Base-by-base conservation (phyloP, 768 basidiomycete species). In the Brasilioporus rufonigricans region DNA sequence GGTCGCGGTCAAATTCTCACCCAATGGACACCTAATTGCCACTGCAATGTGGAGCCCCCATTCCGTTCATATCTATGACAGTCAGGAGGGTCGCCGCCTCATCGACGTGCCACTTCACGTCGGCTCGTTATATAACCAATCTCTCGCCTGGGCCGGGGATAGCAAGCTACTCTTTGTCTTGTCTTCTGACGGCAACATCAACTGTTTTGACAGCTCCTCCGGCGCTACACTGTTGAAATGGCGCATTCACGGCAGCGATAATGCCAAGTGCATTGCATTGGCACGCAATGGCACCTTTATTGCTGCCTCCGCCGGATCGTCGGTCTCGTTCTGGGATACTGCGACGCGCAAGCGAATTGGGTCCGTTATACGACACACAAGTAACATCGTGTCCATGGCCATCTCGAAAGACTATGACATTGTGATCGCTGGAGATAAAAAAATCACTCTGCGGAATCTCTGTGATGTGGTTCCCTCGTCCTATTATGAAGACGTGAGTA, bases 241-340 rank as follows among this genome's bases (percentile, higher is more conserved):
- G 57, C 29, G 16, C 14, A 47, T 50, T 33, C 36, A 47, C 33
- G 19, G 19, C 9, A 43, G 21, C 6, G 6, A 8, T 6, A 7
- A 19, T 16, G 3, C 9, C 11, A 26, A 1, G 7, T 50, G 35
- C 33, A 50, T 59, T 3, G 19, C 39, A 4, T 33, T 58, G 7
- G 38, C 56, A 13, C 18, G 16, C 13, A 45, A 53, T 8, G 44
- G 51, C 9, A 24, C 23, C 6, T 53, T 58, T 16, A 21, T 59
- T 23, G 56, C 48, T 19, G 47, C 36, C 7, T 49, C 38, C 2
- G 32, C 14, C 7, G 21, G 29, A 1, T 32, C 46, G 5, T 50
- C 48, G 1, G 48, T 60, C 24, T 50, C 57, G 0, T 54, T 60
- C 29, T 59, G 56, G 59, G 57, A 60, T 10, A 39, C 33, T 8